Evolutionary conservation across 108 stramenopile species (phyloP).

Genomic region (Cyclostephanos tholiformis): DNA sequence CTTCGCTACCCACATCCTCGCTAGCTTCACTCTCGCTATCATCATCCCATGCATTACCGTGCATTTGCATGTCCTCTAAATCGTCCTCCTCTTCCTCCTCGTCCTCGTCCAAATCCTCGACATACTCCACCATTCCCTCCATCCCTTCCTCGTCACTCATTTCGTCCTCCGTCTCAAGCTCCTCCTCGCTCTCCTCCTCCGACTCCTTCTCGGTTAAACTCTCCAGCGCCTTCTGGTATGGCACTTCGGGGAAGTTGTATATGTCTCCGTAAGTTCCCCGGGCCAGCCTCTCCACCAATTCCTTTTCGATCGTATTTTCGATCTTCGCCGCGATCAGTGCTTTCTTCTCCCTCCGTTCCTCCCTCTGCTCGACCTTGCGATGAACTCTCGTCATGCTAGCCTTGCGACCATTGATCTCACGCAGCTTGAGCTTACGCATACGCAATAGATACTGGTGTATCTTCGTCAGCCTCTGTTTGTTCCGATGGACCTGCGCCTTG

Average conservation of each 20-base stretch:
- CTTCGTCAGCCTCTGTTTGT: slow-evolving; percentile 98
- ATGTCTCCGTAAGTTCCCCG: slow-evolving; percentile 97
- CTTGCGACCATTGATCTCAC: slow-evolving; percentile 72
- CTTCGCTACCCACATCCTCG: slow-evolving; percentile 33
- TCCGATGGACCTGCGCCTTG: slow-evolving; percentile 90
- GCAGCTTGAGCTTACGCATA: slow-evolving; percentile 95
- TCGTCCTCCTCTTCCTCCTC: slow-evolving; percentile 79
- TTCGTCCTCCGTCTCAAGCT: slow-evolving; percentile 42
- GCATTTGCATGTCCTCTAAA: slow-evolving; percentile 79
- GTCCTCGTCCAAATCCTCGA: slow-evolving; percentile 84
- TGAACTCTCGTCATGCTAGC: slow-evolving; percentile 79
- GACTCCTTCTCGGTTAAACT: slow-evolving; percentile 65
- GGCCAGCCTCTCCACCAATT: slow-evolving; percentile 93
- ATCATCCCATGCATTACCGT: slow-evolving; percentile 70
- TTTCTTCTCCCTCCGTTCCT: slow-evolving; percentile 92
- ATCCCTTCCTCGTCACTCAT: slow-evolving; percentile 47
- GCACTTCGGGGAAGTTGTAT: slow-evolving; percentile 93
- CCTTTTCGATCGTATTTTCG: slow-evolving; percentile 90
- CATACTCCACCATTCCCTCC: slow-evolving; percentile 67
- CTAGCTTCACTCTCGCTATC: slow-evolving; percentile 38
- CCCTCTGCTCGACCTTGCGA: slow-evolving; percentile 91
- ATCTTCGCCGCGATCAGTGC: slow-evolving; percentile 93
- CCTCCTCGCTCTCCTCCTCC: slow-evolving; percentile 63
- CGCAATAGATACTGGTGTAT: slow-evolving; percentile 98
- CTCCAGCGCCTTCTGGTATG: slow-evolving; percentile 85